Base-by-base conservation (phyloP, 2,329 filamentous ascomycete species). In the Ophiostoma quercus region DNA sequence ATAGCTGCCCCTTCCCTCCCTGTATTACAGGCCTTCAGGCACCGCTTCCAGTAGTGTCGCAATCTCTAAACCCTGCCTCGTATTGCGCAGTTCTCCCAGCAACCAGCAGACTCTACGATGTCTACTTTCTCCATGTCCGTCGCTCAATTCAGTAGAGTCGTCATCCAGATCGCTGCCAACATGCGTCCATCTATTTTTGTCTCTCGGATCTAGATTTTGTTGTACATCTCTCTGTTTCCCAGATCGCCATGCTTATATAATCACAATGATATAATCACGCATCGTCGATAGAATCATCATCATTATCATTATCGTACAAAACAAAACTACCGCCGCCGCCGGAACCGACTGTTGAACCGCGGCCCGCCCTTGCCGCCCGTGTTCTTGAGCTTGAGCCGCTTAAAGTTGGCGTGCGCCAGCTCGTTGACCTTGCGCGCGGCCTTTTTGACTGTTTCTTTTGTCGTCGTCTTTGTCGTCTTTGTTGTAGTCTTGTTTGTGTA, bases 381-480 rank as follows among this genome's bases (percentile, higher is more conserved):
- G 74, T 88, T 89, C 74, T 81, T 82, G 75, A 90, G 79, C 80
- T 90, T 90, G 71, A 90, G 77, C 69, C 86, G 80, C 77, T 87
- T 87, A 78, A 90, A 90, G 79, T 90, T 90, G 72, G 87, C 83
- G 74, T 89, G 65, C 16, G 88, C 87, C 74, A 87, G 77, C 72
- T 86, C 86, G 74, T 86, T 88, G 67, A 90, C 85, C 79, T 89
- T 90, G 74, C 83, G 83, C 32, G 79, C 81, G 6, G 80, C 80
- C 76, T 84, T 85, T 76, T 83, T 84, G 63, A 87, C 80, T 47
- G 78, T 77, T 19, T 81, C 82, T 51, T 80, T 81, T 72, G 34
- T 34, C 39, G 3, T 51, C 39, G 79, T 68, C 76, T 76, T 19
- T n/a, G 19, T 66, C 37, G 54, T 71, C 73, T 66, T 66, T 14